Conservation (phyloP, 179 eudicot genomes). For the Silene noctiflora region DNA sequence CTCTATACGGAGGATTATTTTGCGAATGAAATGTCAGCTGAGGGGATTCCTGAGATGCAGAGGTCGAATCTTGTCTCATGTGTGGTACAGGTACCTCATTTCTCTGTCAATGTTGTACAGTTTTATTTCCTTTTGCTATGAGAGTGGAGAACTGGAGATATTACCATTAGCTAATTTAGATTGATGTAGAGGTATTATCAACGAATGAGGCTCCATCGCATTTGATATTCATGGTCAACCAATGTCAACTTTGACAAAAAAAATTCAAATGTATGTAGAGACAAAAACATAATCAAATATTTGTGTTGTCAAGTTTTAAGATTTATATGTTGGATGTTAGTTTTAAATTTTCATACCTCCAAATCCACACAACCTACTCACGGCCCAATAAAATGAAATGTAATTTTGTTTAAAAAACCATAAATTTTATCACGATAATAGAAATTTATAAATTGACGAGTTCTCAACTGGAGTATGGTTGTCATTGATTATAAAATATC, state of each 20-base stretch:
- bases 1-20: constrained; percentile 85
- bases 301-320: too few species aligned
- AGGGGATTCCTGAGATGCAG: constrained; percentile 98
- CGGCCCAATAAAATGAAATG: too few species aligned
- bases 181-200: neutral
- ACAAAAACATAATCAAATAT: too few species aligned
- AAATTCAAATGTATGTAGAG: neutral
- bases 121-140: neutral
- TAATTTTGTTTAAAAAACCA: too few species aligned
- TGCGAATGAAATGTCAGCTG: constrained; percentile 68
- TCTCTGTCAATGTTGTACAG: neutral
- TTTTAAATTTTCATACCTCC: too few species aligned
- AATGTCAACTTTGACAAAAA: neutral
- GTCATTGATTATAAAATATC: too few species aligned
- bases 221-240: too few species aligned
- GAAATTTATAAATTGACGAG: too few species aligned
- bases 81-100: constrained; percentile 71
- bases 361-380: too few species aligned
- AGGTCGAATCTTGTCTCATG: constrained; percentile 88
- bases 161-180: neutral
- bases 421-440: too few species aligned
- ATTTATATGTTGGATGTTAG: too few species aligned
- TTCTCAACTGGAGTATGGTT: too few species aligned
- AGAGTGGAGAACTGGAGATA: neutral
- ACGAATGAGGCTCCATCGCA: neutral